phyloP scores from a whole-genome alignment of 73 alveolate genomes.

The Urostyla sp. region DNA sequence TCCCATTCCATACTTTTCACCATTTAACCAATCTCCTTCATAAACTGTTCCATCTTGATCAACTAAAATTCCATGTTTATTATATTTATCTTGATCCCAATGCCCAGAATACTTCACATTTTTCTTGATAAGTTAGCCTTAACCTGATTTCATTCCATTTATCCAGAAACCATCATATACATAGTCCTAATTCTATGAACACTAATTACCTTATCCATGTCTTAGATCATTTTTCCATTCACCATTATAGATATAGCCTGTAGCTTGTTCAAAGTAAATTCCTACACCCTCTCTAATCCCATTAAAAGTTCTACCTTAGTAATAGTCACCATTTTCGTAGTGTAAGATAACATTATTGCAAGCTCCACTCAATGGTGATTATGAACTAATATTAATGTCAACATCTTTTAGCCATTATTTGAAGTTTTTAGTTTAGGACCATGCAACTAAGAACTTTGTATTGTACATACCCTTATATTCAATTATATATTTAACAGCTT shows the following conservation, averaged over 20 bases:
- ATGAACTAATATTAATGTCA: background rate
- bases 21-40: constrained; percentile 61
- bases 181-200: constrained; percentile 39
- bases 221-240: constrained; percentile 47
- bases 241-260: constrained; percentile 44
- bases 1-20: constrained; percentile 43
- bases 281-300: constrained; percentile 57
- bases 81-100: constrained; percentile 31
- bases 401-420: constrained; percentile 24
- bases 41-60: constrained; percentile 52
- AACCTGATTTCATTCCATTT: constrained; percentile 43
- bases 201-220: constrained; percentile 47
- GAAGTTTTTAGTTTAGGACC: constrained; percentile 55
- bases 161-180: constrained; percentile 51
- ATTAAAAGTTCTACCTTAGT: constrained; percentile 6
- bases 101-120: constrained; percentile 40
- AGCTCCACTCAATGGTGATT: background rate
- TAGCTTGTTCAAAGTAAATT: background rate
- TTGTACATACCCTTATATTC: constrained; percentile 32
- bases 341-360: background rate
- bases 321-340: constrained; percentile 56
- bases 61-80: constrained; percentile 31
- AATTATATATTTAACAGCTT: constrained; percentile 10
- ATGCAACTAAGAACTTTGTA: constrained; percentile 19
- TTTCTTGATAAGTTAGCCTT: constrained; percentile 34